Percentiles rank a stretch among this genome's conserved stretches.
These are phyloP conservation scores for Ustilago trichophora DNA, from an alignment of 1,284 basidiomycete genomes.

Conservation along the genomic window DNA sequence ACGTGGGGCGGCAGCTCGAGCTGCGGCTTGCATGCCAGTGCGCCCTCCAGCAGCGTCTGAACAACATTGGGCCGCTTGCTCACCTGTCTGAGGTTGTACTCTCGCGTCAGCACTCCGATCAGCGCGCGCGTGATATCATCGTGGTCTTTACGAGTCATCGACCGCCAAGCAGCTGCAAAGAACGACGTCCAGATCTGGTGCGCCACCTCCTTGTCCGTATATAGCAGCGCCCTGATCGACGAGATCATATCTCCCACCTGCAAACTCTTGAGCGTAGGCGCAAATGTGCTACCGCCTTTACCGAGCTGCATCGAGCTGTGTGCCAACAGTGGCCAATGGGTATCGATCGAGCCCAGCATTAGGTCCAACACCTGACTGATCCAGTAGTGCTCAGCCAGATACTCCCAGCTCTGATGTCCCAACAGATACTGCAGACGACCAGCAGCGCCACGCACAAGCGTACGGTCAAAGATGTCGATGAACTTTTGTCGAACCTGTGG, in stretches of 20 bases:
- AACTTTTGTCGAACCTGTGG: slow-evolving; percentile 83
- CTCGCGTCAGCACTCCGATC: slow-evolving; percentile 88
- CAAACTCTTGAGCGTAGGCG: slow-evolving; percentile 33
- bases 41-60: slow-evolving; percentile 86
- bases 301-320: slow-evolving; percentile 26
- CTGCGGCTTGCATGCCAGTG: slow-evolving; percentile 83
- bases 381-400: slow-evolving; percentile 92
- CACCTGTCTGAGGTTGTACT: slow-evolving; percentile 89
- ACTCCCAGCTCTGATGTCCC: slow-evolving; percentile 95
- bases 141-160: slow-evolving; percentile 86
- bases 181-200: slow-evolving; percentile 89
- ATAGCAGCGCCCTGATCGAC: slow-evolving; percentile 85
- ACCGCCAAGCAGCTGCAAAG: slow-evolving; percentile 89
- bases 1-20: slow-evolving; percentile 92
- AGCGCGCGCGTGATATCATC: slow-evolving; percentile 87
- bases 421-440: slow-evolving; percentile 88
- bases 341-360: slow-evolving; percentile 74
- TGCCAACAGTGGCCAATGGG: slow-evolving; percentile 45
- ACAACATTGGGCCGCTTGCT: slow-evolving; percentile 93
- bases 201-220: slow-evolving; percentile 79
- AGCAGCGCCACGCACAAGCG: slow-evolving; percentile 82
- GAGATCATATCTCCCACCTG: slow-evolving; percentile 51
- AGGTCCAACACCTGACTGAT: slow-evolving; percentile 90
- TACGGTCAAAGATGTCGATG: slow-evolving; percentile 88
- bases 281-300: slow-evolving; percentile 47